These are phyloP conservation scores for Wickerhamomyces silvicola DNA, from an alignment of 805 yeast species.

Conservation along the genomic window DNA sequence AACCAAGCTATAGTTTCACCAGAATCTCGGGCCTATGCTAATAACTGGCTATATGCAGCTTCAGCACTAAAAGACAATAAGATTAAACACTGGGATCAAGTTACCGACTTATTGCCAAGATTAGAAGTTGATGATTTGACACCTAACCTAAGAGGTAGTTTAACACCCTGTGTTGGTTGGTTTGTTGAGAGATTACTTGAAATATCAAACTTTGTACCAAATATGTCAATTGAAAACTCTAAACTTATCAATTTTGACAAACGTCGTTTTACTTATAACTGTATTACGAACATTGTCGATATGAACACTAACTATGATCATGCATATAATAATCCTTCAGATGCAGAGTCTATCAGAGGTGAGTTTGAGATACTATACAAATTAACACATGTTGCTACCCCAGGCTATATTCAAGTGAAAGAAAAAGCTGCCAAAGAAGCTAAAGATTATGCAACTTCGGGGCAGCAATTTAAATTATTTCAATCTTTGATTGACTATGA, in stretches of 20 bases:
- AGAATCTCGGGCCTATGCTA: constrained; percentile 63
- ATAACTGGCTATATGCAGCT: constrained; percentile 60
- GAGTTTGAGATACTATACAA: constrained; percentile 49
- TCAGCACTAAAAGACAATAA: constrained; percentile 11
- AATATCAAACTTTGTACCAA: constrained; percentile 70
- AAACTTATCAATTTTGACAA: constrained; percentile 80
- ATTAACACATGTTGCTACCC: constrained; percentile 26
- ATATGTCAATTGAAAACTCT: constrained; percentile 60
- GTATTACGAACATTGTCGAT: constrained; percentile 48
- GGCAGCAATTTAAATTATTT: constrained; percentile 37
- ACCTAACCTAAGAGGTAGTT: constrained; percentile 31
- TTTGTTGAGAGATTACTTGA: constrained; percentile 72
- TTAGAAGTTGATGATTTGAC: constrained; percentile 27
- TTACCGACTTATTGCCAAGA: constrained; percentile 27
- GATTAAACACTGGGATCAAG: constrained; percentile 25
- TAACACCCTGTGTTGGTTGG: constrained; percentile 93
- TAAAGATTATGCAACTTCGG: constrained; percentile 29
- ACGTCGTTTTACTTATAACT: constrained; percentile 59
- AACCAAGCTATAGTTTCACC: constrained; percentile 72
- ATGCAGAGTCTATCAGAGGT: constrained; percentile 25
- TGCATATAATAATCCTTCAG: constrained; percentile 19
- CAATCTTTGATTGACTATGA: constrained; percentile 41
- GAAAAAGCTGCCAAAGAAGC: constrained; percentile 40
- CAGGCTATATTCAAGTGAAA: constrained; percentile 28
- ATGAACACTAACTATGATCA: constrained; percentile 24